Conservation (phyloP, 345 rosid genomes). For the Bruguiera parviflora region DNA sequence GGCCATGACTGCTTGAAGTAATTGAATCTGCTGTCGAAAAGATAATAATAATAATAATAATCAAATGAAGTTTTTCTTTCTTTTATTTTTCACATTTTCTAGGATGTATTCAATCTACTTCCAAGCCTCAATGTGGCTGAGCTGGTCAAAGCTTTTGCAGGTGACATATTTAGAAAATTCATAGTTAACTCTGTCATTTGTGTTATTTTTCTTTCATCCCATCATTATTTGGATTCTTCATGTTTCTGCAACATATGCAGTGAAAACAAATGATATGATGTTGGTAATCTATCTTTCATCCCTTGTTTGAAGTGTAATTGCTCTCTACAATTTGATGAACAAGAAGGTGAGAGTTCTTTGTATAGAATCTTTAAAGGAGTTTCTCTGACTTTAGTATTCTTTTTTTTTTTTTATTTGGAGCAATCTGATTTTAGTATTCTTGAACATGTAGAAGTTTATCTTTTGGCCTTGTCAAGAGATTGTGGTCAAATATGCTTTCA, state of each 20-base stretch:
- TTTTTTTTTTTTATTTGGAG: too few relatives aligned
- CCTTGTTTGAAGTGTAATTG: conserved; percentile 76
- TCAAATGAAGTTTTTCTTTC: not conserved
- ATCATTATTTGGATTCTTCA: not conserved
- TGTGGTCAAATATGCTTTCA: not conserved
- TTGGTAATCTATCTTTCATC: conserved; percentile 76
- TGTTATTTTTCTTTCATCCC: not conserved
- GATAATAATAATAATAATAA: too few relatives aligned
- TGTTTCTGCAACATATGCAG: conserved; percentile 34
- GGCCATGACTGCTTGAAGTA: too few relatives aligned
- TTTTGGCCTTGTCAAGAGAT: not conserved
- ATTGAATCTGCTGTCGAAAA: too few relatives aligned
- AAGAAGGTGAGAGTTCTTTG: conserved; percentile 55
- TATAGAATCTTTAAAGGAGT: not conserved
- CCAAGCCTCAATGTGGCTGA: conserved; percentile 76
- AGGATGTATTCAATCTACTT: conserved; percentile 91
- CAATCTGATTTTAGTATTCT: not conserved
- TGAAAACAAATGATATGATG: conserved; percentile 94
- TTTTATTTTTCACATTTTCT: conserved; percentile 1
- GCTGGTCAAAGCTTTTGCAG: conserved; percentile 79
- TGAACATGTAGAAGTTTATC: not conserved
- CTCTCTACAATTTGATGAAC: conserved; percentile 91
- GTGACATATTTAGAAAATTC: conserved; percentile 24
- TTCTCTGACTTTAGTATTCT: not conserved
- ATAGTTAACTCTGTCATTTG: not conserved